phyloP scores from a whole-genome alignment of 2,329 filamentous ascomycete species.

The Pseudogymnoascus sp. region DNA sequence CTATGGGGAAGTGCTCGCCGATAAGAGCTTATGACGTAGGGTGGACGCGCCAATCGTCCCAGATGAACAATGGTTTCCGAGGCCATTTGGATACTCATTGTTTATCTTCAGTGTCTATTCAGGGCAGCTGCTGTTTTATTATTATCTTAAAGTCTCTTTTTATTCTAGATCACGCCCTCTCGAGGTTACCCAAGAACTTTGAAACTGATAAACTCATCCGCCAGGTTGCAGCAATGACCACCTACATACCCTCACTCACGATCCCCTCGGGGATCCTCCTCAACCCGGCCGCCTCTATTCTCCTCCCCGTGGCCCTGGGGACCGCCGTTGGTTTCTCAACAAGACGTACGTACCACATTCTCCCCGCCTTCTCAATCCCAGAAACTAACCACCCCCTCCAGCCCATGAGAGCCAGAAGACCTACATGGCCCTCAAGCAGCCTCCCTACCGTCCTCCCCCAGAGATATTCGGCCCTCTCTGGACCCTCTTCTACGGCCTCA shows the following conservation, averaged over 20 bases:
- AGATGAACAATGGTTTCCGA: background rate
- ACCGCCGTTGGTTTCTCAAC: conserved; percentile 63
- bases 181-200: background rate
- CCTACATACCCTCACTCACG: conserved; percentile 69
- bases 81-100: background rate
- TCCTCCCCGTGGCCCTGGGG: conserved; percentile 67
- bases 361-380: background rate
- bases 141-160: background rate
- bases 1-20: background rate
- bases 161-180: background rate
- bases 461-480: conserved; percentile 56
- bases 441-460: conserved; percentile 51
- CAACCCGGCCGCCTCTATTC: conserved; percentile 61
- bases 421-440: conserved; percentile 60
- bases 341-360: conserved; percentile 42
- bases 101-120: background rate
- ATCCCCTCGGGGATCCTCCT: conserved; percentile 64
- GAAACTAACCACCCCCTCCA: conserved; percentile 21
- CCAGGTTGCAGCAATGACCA: conserved; percentile 53
- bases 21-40: conserved; percentile 6
- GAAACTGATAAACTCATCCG: background rate
- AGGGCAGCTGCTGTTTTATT: background rate
- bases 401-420: conserved; percentile 50
- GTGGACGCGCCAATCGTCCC: background rate
- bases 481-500: conserved; percentile 61